Evolutionary conservation across 108 stramenopile species (phyloP).

Genomic region (Conticribra guillardii): DNA sequence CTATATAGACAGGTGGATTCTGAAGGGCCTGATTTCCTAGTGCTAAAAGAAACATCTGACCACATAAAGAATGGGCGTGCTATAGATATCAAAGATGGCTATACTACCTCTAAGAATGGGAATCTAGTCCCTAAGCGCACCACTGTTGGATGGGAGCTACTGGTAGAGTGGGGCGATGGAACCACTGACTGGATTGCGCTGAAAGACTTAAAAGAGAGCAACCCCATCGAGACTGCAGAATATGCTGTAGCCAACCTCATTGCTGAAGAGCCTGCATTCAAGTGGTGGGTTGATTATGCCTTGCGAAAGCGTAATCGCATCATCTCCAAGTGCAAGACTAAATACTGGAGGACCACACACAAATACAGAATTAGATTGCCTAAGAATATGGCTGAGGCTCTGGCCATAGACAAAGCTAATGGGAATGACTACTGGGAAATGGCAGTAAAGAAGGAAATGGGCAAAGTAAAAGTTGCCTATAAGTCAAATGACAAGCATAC

Average conservation of each 20-base stretch:
- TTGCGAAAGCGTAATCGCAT: slow-evolving; percentile 9
- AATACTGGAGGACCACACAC: neutral
- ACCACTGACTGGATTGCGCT: slow-evolving; percentile 9
- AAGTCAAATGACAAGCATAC: neutral
- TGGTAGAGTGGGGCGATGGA: slow-evolving; percentile 44
- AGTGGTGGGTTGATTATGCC: slow-evolving; percentile 4
- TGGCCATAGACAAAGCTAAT: slow-evolving; percentile 14
- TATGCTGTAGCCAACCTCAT: slow-evolving; percentile 28
- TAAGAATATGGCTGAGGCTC: slow-evolving; percentile 2
- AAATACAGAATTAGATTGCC: slow-evolving; percentile 19
- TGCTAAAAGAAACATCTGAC: no score
- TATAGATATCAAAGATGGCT: neutral
- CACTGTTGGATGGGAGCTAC: slow-evolving; percentile 26
- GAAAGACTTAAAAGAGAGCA: slow-evolving; percentile 25
- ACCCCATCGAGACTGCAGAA: slow-evolving; percentile 33
- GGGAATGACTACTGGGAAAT: slow-evolving; percentile 12
- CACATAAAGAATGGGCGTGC: no score
- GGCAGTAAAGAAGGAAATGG: slow-evolving; percentile 11
- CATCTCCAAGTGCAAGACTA: neutral
- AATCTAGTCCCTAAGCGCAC: slow-evolving; percentile 1
- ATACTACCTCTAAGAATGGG: neutral
- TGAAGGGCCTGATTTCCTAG: no score
- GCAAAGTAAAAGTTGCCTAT: slow-evolving; percentile 1
- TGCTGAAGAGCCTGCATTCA: neutral
- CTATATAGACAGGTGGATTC: no score